These are phyloP conservation scores for Pythium pyrilobum DNA, from an alignment of 352 stramenopile genomes.

Conservation along the genomic window DNA sequence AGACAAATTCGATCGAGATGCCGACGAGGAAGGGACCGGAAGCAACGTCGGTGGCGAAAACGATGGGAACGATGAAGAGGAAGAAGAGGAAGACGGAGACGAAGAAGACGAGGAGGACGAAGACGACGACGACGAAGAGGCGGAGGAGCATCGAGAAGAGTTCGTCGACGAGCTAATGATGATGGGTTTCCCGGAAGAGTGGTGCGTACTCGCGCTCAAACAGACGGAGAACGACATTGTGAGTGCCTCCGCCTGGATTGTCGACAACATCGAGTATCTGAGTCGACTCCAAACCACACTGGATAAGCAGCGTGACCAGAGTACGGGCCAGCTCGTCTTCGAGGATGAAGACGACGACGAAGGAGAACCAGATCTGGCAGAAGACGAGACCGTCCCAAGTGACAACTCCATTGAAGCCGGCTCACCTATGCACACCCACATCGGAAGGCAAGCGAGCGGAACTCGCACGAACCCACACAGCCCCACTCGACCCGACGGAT, in stretches of 20 bases:
- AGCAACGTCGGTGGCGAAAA: conserved; percentile 1
- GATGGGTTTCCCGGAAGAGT: conserved; percentile 92
- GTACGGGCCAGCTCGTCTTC: conserved; percentile 26
- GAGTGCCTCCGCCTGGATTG: conserved; percentile 88
- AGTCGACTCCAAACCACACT: conserved; percentile 72
- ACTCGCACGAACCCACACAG: not conserved
- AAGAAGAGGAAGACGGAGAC: conserved; percentile 25
- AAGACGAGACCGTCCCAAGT: too few relatives aligned
- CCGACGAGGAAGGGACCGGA: conserved; percentile 1
- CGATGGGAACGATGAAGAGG: conserved; percentile 13
- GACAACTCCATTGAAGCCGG: too few relatives aligned
- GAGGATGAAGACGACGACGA: conserved; percentile 72
- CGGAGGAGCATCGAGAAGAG: conserved; percentile 47
- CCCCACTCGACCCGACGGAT: conserved; percentile 4
- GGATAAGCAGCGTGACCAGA: conserved; percentile 59
- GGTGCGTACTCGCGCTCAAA: conserved; percentile 87
- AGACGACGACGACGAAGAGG: conserved; percentile 45
- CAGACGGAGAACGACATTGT: conserved; percentile 91
- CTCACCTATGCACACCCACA: too few relatives aligned
- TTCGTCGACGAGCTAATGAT: conserved; percentile 91
- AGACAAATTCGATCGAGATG: not conserved
- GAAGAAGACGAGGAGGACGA: conserved; percentile 43
- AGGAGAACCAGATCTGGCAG: not conserved
- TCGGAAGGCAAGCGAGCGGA: not conserved
- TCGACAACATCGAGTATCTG: conserved; percentile 91